Conservation (phyloP, 805 yeast genomes). For the Nematodospora valgi region DNA sequence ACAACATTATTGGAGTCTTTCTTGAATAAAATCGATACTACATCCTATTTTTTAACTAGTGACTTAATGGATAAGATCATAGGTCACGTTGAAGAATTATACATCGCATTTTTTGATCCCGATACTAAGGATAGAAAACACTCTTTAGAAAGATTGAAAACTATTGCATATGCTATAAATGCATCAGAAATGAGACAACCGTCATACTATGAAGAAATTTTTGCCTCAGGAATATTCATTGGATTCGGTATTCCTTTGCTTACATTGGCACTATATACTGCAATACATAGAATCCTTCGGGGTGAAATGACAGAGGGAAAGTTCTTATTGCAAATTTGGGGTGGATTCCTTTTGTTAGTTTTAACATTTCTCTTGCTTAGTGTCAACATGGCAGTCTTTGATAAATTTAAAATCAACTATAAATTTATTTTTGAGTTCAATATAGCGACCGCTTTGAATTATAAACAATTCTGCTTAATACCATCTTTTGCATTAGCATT, state of each 20-base stretch:
- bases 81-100: constrained; percentile 63
- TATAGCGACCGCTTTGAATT: constrained; percentile 61
- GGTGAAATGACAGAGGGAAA: constrained; percentile 51
- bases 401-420: constrained; percentile 74
- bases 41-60: constrained; percentile 57
- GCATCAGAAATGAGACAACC: constrained; percentile 23
- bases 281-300: constrained; percentile 37
- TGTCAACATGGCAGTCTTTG: constrained; percentile 71
- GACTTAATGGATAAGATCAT: constrained; percentile 65
- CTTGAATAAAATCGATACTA: constrained; percentile 52
- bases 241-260: constrained; percentile 74
- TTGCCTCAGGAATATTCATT: constrained; percentile 60
- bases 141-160: constrained; percentile 63
- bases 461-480: constrained; percentile 59
- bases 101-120: constrained; percentile 61
- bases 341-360: constrained; percentile 71
- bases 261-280: constrained; percentile 53
- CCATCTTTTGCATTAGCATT: constrained; percentile 59
- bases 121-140: constrained; percentile 51
- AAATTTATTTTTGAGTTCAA: constrained; percentile 89
- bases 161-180: constrained; percentile 38
- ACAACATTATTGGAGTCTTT: constrained; percentile 38
- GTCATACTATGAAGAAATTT: constrained; percentile 43
- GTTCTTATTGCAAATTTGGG: constrained; percentile 83
- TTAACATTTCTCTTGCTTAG: constrained; percentile 64